phyloP scores from a whole-genome alignment of 2,329 filamentous ascomycete species.

The Penicillium sp. region DNA sequence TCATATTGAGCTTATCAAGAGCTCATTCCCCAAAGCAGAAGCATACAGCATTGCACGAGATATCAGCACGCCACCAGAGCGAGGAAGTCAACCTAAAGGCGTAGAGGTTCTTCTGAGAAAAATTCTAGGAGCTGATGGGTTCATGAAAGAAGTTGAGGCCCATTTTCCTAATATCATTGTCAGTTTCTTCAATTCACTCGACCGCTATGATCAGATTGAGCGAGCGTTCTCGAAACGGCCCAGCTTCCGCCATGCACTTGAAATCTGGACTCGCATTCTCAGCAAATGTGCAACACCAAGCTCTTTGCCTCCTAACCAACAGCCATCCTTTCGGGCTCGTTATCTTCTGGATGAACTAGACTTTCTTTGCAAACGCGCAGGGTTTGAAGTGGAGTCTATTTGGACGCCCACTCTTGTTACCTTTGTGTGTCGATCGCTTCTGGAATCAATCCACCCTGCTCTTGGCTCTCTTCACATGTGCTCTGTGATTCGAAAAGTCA shows the following conservation, averaged over 20 bases:
- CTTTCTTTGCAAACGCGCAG: slow-evolving; percentile 74
- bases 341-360: slow-evolving; percentile 76
- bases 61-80: slow-evolving; percentile 55
- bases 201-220: slow-evolving; percentile 76
- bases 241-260: slow-evolving; percentile 63
- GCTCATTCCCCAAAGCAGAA: slow-evolving; percentile 75
- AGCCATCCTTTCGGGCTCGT: slow-evolving; percentile 82
- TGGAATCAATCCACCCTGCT: slow-evolving; percentile 80
- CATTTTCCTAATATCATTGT: slow-evolving; percentile 79
- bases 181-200: slow-evolving; percentile 74
- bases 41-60: slow-evolving; percentile 85
- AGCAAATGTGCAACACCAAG: slow-evolving; percentile 67
- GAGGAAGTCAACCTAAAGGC: slow-evolving; percentile 55
- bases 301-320: slow-evolving; percentile 74
- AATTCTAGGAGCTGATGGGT: slow-evolving; percentile 68
- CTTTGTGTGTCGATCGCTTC: slow-evolving; percentile 73
- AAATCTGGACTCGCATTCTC: slow-evolving; percentile 72
- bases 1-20: slow-evolving; percentile 62
- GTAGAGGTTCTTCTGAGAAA: slow-evolving; percentile 69
- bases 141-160: slow-evolving; percentile 65
- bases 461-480: slow-evolving; percentile 86
- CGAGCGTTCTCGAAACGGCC: slow-evolving; percentile 66
- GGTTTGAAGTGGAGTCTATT: slow-evolving; percentile 65
- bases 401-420: slow-evolving; percentile 79
- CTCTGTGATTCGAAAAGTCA: slow-evolving; percentile 81